Evolutionary conservation across 768 basidiomycete species (phyloP).

Genomic region (Collybiopsis confluens): DNA sequence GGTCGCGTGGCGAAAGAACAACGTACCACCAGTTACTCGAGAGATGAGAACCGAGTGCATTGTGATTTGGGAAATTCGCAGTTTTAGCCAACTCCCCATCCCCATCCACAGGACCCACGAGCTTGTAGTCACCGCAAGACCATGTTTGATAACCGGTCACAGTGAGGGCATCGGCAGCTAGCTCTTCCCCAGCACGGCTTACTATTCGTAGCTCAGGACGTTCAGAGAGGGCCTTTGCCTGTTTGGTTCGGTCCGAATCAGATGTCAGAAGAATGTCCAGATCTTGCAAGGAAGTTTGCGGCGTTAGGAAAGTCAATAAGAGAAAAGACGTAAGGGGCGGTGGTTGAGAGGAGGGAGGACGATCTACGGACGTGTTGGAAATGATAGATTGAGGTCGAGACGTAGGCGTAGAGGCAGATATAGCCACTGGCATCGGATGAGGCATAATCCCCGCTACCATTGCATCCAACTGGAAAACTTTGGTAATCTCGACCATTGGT

Average conservation of each 20-base stretch:
- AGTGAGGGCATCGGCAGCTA: slow-evolving; percentile 77
- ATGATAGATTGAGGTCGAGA: slow-evolving; percentile 9
- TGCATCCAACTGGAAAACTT: slow-evolving; percentile 89
- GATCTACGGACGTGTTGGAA: slow-evolving; percentile 4
- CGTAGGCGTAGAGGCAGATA: slow-evolving; percentile 15
- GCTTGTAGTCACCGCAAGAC: slow-evolving; percentile 88
- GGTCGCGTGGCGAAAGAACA: slow-evolving; percentile 81
- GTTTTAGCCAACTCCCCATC: slow-evolving; percentile 18
- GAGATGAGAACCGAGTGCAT: slow-evolving; percentile 17
- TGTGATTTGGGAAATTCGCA: neutral
- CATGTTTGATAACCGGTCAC: slow-evolving; percentile 77
- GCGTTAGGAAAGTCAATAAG: slow-evolving; percentile 80
- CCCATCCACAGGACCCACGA: slow-evolving; percentile 48
- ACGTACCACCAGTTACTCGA: slow-evolving; percentile 61
- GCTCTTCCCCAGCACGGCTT: slow-evolving; percentile 82
- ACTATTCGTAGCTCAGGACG: slow-evolving; percentile 95
- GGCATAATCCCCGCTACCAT: slow-evolving; percentile 92
- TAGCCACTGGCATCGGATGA: slow-evolving; percentile 45
- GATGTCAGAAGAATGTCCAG: slow-evolving; percentile 20
- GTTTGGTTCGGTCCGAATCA: slow-evolving; percentile 57
- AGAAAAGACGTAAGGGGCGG: slow-evolving; percentile 65
- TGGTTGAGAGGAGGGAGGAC: neutral
- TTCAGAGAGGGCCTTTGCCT: slow-evolving; percentile 80
- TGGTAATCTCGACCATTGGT: slow-evolving; percentile 81
- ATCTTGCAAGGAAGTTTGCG: slow-evolving; percentile 68